Evolutionary conservation across 2,329 filamentous ascomycete genomes (phyloP).

Genomic region (Claviceps sp.): DNA sequence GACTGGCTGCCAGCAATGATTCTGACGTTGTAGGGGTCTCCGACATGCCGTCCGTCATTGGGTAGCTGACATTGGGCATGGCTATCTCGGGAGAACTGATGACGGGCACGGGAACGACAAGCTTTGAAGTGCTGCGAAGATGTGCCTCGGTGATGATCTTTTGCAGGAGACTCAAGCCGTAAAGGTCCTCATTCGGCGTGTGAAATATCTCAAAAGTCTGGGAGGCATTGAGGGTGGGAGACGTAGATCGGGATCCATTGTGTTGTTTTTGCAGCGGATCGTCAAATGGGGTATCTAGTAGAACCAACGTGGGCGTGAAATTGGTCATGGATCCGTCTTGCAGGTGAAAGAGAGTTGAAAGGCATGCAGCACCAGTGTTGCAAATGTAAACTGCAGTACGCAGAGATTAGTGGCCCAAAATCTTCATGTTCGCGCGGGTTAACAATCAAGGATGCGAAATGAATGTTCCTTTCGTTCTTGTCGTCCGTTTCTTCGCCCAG

Average conservation of each 20-base stretch:
- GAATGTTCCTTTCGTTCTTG: too few species aligned
- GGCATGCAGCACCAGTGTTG: slow-evolving; percentile 37
- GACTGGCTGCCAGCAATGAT: slow-evolving; percentile 17
- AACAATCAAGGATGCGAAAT: too few species aligned
- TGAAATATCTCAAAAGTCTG: slow-evolving; percentile 24
- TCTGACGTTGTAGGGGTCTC: slow-evolving; percentile 20
- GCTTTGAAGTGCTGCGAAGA: slow-evolving; percentile 39
- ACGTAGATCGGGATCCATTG: slow-evolving; percentile 26
- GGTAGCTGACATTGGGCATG: slow-evolving; percentile 14
- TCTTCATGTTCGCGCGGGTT: neutral
- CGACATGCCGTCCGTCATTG: slow-evolving; percentile 24
- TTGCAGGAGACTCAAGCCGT: slow-evolving; percentile 41
- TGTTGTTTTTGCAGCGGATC: slow-evolving; percentile 27
- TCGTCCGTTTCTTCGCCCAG: neutral
- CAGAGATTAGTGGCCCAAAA: slow-evolving; percentile 10
- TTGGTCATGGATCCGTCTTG: slow-evolving; percentile 39
- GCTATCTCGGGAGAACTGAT: slow-evolving; percentile 27
- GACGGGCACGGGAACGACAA: slow-evolving; percentile 43
- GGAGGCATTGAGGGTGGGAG: slow-evolving; percentile 27
- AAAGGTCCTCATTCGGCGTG: slow-evolving; percentile 34
- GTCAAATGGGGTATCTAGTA: slow-evolving; percentile 43
- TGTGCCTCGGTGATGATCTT: slow-evolving; percentile 46
- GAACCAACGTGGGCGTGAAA: slow-evolving; percentile 41
- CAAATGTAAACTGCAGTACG: slow-evolving; percentile 36
- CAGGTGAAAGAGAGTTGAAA: slow-evolving; percentile 38